Percentiles rank a stretch among this genome's conserved stretches.
Conservation (phyloP, 106 monocot genomes). For the Amphibolis antarctica region DNA sequence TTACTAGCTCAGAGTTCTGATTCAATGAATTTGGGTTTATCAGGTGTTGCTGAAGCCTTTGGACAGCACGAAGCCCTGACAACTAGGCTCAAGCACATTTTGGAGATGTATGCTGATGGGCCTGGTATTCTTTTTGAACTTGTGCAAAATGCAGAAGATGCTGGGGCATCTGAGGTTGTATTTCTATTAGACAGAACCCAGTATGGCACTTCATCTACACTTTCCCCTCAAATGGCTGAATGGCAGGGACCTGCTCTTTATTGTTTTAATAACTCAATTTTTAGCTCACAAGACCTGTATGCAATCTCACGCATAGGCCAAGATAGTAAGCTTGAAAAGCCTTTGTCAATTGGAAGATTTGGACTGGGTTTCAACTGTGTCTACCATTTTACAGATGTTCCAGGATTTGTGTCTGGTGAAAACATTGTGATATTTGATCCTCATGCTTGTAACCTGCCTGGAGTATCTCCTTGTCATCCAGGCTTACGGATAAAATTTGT, state of each 20-base stretch:
- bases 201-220: conserved; percentile 91
- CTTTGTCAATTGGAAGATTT: conserved; percentile 93
- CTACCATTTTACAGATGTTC: conserved; percentile 98
- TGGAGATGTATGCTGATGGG: conserved; percentile 99
- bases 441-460: conserved; percentile 86
- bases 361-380: conserved; percentile 99
- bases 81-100: conserved; percentile 95
- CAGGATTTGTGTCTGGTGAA: conserved; percentile 94
- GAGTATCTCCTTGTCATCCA: conserved; percentile 92
- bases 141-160: conserved; percentile 99
- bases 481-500: conserved; percentile 85
- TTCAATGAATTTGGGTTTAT: conserved; percentile 88
- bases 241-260: conserved; percentile 99
- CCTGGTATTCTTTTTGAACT: conserved; percentile 99
- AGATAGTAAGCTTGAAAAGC: conserved; percentile 93
- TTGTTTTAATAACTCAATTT: conserved; percentile 92
- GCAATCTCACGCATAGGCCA: conserved; percentile 97
- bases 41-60: conserved; percentile 99
- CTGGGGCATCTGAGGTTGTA: conserved; percentile 86
- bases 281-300: conserved; percentile 93
- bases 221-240: conserved; percentile 98
- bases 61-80: conserved; percentile 98
- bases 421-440: conserved; percentile 99
- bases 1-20: conserved; percentile 95
- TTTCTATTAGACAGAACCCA: conserved; percentile 92